phyloP scores from a whole-genome alignment of 306 rosid species.

The Begonia peltatifolia region DNA sequence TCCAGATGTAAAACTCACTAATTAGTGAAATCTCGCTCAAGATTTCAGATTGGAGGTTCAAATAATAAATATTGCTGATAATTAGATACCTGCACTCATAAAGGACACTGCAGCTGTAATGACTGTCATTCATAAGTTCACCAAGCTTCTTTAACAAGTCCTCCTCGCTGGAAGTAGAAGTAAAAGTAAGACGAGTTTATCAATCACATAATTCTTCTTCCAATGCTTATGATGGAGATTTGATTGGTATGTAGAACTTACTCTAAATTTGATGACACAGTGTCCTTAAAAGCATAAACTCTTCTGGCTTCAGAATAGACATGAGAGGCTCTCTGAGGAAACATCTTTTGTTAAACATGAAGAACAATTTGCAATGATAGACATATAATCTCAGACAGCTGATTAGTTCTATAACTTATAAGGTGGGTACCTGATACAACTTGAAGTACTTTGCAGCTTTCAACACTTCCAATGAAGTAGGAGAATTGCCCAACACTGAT shows the following conservation, averaged over 20 bases:
- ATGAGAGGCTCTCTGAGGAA: conserved; percentile 70
- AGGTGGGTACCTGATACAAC: conserved; percentile 55
- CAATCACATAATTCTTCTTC: too few species aligned
- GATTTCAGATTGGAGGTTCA: too few species aligned
- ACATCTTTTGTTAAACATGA: conserved; percentile 6
- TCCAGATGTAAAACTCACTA: too few species aligned
- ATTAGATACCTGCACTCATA: conserved; percentile 85
- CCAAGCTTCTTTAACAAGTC: conserved; percentile 44
- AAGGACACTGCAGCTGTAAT: conserved; percentile 60
- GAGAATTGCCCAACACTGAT: conserved; percentile 43
- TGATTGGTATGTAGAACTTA: background rate
- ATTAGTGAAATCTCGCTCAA: too few species aligned
- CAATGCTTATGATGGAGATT: too few species aligned
- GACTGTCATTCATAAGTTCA: conserved; percentile 58
- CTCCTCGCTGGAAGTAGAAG: conserved; percentile 24
- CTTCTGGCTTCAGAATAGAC: conserved; percentile 96
- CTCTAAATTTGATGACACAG: conserved; percentile 67
- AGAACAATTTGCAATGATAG: background rate
- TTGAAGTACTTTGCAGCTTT: conserved; percentile 72
- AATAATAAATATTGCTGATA: too few species aligned
- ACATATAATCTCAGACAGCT: background rate
- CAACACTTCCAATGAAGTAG: conserved; percentile 63
- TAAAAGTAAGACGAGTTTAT: background rate
- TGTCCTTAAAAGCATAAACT: conserved; percentile 78
- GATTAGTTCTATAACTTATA: background rate